A percentile compares a stretch with the other conserved stretches of the same genome.
Conservation (phyloP, 768 basidiomycete genomes). For the Brasilioporus rufonigricans region DNA sequence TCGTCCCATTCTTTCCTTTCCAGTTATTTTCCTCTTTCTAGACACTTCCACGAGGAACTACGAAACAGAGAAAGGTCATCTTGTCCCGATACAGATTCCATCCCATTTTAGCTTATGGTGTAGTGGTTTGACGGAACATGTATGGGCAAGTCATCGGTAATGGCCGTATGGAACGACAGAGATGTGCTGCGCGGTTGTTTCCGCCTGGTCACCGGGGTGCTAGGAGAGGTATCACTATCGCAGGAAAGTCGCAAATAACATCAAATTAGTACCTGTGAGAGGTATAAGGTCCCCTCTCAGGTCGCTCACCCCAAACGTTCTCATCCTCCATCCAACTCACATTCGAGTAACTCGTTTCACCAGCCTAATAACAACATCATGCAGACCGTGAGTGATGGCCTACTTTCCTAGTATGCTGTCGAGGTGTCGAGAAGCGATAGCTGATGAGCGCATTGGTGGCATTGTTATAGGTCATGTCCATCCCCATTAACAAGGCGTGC, state of each 20-base stretch:
- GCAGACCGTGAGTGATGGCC: constrained; percentile 15
- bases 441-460: not conserved
- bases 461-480: constrained; percentile 6
- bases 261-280: not conserved
- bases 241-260: not conserved
- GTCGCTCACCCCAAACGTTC: too few species aligned
- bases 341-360: not conserved
- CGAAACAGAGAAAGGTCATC: not conserved
- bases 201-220: too few species aligned
- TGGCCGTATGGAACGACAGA: not conserved
- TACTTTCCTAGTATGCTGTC: not conserved
- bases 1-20: too few species aligned
- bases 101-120: not conserved
- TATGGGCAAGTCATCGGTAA: not conserved
- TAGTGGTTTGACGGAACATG: not conserved
- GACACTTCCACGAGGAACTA: too few species aligned
- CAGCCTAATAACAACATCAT: constrained; percentile 10
- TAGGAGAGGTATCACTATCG: not conserved
- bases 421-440: not conserved
- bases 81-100: not conserved
- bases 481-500: constrained; percentile 21
- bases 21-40: too few species aligned
- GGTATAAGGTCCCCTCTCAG: constrained; percentile 2
- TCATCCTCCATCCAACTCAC: not conserved
- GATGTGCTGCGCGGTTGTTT: not conserved